Percentiles rank a stretch among this genome's conserved stretches.
Evolutionary conservation across 306 rosid genomes (phyloP).

Genomic region (Lagenaria siceraria): DNA sequence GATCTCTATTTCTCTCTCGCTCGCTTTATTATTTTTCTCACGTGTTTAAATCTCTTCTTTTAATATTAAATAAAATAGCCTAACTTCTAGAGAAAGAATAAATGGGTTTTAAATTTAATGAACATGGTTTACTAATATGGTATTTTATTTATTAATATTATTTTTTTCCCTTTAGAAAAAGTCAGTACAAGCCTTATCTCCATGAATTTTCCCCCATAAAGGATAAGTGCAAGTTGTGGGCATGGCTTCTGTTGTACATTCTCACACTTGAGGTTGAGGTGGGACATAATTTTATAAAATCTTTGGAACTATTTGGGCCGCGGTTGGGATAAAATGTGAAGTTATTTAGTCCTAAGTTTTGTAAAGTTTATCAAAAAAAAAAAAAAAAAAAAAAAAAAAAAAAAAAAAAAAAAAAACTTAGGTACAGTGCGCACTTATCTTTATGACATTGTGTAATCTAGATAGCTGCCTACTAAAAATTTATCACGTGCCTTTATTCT

Average conservation of each 20-base stretch:
- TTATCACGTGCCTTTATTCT: too few species aligned
- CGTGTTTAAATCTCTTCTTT: not conserved
- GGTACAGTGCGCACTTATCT: too few species aligned
- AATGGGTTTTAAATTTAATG: not conserved
- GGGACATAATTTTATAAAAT: not conserved
- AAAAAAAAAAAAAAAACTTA: too few species aligned
- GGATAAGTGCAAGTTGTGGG: constrained; percentile 1
- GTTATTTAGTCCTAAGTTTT: too few species aligned
- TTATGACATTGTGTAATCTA: too few species aligned
- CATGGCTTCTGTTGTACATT: not conserved
- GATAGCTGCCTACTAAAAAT: too few species aligned
- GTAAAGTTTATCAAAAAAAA: too few species aligned
- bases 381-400: too few species aligned
- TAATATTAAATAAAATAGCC: not conserved
- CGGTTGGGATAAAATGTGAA: too few species aligned
- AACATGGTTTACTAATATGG: not conserved
- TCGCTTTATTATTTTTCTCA: not conserved
- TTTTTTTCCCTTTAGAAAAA: not conserved
- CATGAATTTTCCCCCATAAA: not conserved
- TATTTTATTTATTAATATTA: not conserved
- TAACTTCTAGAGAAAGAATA: not conserved
- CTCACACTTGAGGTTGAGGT: not conserved
- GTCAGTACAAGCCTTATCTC: not conserved
- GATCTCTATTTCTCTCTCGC: not conserved
- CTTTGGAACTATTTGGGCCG: not conserved